Evolutionary conservation across 495 filamentous ascomycete genomes (phyloP).

Genomic region (Aspergillus baeticus): DNA sequence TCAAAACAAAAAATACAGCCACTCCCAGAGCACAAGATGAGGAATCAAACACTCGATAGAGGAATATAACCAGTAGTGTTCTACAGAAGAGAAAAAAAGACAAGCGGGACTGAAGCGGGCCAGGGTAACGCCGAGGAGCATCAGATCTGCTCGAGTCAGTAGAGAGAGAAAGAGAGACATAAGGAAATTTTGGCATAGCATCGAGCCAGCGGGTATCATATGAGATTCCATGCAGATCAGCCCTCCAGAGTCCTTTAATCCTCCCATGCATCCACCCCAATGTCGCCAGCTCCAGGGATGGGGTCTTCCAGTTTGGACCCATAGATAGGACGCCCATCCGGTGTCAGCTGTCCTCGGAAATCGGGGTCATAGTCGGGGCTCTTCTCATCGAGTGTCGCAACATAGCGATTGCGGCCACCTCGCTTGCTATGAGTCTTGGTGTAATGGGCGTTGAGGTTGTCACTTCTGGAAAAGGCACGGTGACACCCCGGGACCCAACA

Average conservation of each 20-base stretch:
- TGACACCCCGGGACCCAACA: constrained; percentile 49
- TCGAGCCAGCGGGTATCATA: constrained; percentile 24
- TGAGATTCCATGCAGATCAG: constrained; percentile 20
- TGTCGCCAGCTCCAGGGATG: constrained; percentile 34
- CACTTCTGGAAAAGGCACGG: constrained; percentile 45
- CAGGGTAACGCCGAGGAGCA: constrained; percentile 33
- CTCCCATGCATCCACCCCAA: constrained; percentile 38
- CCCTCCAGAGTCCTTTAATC: constrained; percentile 22
- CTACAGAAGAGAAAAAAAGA: constrained; percentile 11
- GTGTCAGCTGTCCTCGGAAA: constrained; percentile 45
- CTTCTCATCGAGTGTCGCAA: constrained; percentile 46
- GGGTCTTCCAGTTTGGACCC: constrained; percentile 41
- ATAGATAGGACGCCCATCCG: constrained; percentile 43
- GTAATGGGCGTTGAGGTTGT: constrained; percentile 50
- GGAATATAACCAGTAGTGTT: constrained; percentile 16
- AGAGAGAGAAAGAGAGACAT: constrained; percentile 23
- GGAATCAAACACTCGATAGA: not conserved
- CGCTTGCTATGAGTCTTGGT: constrained; percentile 51
- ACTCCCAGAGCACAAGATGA: constrained; percentile 6
- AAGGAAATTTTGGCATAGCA: constrained; percentile 20
- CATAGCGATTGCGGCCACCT: constrained; percentile 47
- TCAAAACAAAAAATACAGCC: constrained; percentile 13
- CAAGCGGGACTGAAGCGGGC: constrained; percentile 16
- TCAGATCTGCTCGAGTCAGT: constrained; percentile 24
- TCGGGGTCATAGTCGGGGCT: constrained; percentile 46